These are phyloP conservation scores for Fraxinus xanthoxyloides DNA, from an alignment of 305 asterid species.

Conservation along the genomic window DNA sequence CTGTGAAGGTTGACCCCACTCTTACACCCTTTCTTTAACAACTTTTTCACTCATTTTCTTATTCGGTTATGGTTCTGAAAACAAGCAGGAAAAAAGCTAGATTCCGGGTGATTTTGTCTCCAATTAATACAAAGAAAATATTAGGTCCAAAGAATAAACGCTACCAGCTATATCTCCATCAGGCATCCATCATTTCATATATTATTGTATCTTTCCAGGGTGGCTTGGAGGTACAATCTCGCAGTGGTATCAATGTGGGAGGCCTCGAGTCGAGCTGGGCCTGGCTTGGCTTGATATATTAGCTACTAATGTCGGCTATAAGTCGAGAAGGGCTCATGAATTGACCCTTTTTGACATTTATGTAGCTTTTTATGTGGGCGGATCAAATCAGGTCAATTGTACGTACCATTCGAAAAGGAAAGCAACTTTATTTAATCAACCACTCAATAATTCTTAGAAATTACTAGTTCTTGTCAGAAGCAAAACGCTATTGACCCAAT, in stretches of 20 bases:
- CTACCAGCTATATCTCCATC: slow-evolving; percentile 13
- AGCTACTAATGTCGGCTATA: neutral
- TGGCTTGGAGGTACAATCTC: slow-evolving; percentile 35
- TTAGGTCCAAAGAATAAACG: slow-evolving; percentile 10
- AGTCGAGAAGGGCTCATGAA: neutral
- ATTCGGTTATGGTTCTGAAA: slow-evolving; percentile 36
- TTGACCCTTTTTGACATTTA: neutral
- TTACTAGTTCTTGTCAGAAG: neutral
- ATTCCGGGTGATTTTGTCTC: slow-evolving; percentile 47
- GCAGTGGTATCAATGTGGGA: neutral
- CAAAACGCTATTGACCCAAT: neutral
- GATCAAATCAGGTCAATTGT: neutral
- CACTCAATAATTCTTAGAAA: neutral
- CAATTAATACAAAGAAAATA: slow-evolving; percentile 19
- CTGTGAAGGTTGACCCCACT: slow-evolving; percentile 45
- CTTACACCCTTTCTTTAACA: slow-evolving; percentile 32
- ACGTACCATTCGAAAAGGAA: neutral
- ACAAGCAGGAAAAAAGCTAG: slow-evolving; percentile 36
- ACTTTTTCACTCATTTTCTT: slow-evolving; percentile 18
- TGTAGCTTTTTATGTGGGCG: neutral
- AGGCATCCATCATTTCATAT: slow-evolving; percentile 22
- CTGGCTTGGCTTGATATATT: neutral
- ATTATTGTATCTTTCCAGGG: slow-evolving; percentile 45
- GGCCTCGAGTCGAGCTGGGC: neutral
- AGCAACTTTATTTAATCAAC: neutral